Evolutionary conservation across 2,329 filamentous ascomycete genomes (phyloP).

Genomic region (Colletotrichum viniferum): DNA sequence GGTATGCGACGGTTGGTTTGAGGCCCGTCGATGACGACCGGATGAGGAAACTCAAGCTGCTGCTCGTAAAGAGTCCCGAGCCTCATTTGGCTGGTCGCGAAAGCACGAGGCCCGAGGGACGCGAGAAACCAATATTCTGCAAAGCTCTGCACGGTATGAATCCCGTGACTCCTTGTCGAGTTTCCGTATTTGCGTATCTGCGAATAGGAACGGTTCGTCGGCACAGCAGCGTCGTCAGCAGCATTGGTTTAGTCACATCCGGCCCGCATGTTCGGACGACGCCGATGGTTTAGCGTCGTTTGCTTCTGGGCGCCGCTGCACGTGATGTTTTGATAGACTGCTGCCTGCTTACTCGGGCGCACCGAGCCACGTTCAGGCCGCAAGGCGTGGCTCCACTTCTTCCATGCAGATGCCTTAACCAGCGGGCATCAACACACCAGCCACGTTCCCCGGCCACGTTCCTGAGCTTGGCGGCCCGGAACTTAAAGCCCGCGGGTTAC

Average conservation of each 20-base stretch:
- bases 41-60: neutral
- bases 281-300: conserved; percentile 22
- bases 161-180: neutral
- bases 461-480: conserved; percentile 12
- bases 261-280: conserved; percentile 22
- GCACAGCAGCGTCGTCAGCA: conserved; percentile 22
- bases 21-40: conserved; percentile 1
- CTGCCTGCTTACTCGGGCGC: conserved; percentile 5
- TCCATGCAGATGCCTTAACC: neutral
- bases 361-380: neutral
- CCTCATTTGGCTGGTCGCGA: neutral
- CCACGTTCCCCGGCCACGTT: conserved; percentile 17
- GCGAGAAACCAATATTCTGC: neutral
- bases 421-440: conserved; percentile 2
- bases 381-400: neutral
- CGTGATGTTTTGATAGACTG: conserved; percentile 1
- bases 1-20: neutral
- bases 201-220: conserved; percentile 15
- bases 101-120: neutral
- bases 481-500: conserved; percentile 15
- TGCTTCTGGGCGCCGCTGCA: conserved; percentile 3
- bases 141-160: neutral
- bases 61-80: neutral
- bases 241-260: neutral
- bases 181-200: neutral